Conservation (phyloP, 2,329 filamentous ascomycete genomes). For the Talaromyces sp. region DNA sequence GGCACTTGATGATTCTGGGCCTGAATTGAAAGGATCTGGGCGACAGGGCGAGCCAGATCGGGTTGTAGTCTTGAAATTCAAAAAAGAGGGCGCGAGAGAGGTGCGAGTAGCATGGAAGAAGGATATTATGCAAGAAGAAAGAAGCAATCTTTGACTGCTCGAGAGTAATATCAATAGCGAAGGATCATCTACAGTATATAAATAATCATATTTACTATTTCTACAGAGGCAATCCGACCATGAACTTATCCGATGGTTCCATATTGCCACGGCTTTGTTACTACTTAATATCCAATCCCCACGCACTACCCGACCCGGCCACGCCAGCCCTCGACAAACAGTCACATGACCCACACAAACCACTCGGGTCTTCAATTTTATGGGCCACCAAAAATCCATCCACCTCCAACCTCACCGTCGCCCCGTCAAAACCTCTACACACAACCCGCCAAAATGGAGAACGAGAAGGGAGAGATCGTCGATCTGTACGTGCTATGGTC, state of each 20-base stretch:
- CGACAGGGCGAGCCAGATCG: slow-evolving; percentile 57
- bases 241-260: not conserved
- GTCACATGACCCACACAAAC: slow-evolving; percentile 49
- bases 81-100: slow-evolving; percentile 58
- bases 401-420: slow-evolving; percentile 36
- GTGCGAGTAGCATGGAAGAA: slow-evolving; percentile 55
- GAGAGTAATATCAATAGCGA: not conserved
- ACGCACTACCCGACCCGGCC: slow-evolving; percentile 18
- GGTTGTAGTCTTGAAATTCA: slow-evolving; percentile 61
- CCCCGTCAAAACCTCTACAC: slow-evolving; percentile 42
- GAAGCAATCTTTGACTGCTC: slow-evolving; percentile 34
- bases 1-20: slow-evolving; percentile 57
- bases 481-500: slow-evolving; percentile 74
- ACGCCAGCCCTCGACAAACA: slow-evolving; percentile 42
- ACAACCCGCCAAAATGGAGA: slow-evolving; percentile 80
- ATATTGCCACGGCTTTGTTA: too few relatives aligned
- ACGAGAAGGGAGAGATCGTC: slow-evolving; percentile 99
- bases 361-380: slow-evolving; percentile 34
- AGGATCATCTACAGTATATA: too few relatives aligned
- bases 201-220: not conserved
- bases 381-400: slow-evolving; percentile 35
- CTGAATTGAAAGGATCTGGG: slow-evolving; percentile 54
- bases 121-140: slow-evolving; percentile 49
- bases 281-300: not conserved
- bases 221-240: not conserved